Percentiles rank a stretch among this genome's conserved stretches.
Evolutionary conservation across 2,329 filamentous ascomycete genomes (phyloP).

Genomic region (Penicillium crustosum): DNA sequence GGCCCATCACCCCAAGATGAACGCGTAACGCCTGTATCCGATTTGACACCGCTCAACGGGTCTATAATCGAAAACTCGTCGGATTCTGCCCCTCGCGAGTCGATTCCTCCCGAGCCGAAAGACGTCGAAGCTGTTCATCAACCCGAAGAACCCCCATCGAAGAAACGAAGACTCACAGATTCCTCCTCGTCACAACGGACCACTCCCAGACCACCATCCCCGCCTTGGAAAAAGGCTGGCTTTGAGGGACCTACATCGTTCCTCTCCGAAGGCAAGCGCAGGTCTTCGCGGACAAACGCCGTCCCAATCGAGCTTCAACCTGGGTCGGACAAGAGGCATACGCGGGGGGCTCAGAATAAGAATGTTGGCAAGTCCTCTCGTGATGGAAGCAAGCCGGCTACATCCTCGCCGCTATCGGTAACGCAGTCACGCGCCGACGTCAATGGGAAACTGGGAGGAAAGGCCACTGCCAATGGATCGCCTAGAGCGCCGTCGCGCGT

Average conservation of each 20-base stretch:
- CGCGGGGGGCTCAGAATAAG: conserved; percentile 42
- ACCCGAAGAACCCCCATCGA: conserved; percentile 44
- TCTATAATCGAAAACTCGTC: conserved; percentile 21
- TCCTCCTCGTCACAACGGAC: conserved; percentile 36
- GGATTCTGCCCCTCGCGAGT: conserved; percentile 26
- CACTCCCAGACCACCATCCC: conserved; percentile 59
- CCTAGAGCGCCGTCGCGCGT: conserved; percentile 28
- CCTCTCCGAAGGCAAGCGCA: conserved; percentile 61
- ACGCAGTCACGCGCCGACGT: conserved; percentile 29
- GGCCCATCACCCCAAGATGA: conserved; percentile 43
- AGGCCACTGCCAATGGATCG: conserved; percentile 34
- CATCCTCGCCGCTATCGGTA: conserved; percentile 35
- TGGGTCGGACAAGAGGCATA: conserved; percentile 49
- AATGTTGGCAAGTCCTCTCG: conserved; percentile 33
- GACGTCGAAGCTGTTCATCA: conserved; percentile 32
- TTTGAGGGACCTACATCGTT: conserved; percentile 88
- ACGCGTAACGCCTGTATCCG: conserved; percentile 35
- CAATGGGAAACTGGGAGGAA: conserved; percentile 35
- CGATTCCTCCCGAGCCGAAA: conserved; percentile 31
- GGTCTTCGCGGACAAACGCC: conserved; percentile 57
- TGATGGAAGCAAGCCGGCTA: conserved; percentile 25
- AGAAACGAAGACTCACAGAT: conserved; percentile 47
- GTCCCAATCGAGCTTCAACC: conserved; percentile 51
- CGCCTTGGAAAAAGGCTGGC: conserved; percentile 86
- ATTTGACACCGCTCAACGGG: conserved; percentile 24